phyloP scores from a whole-genome alignment of 2,329 filamentous ascomycete genomes.

The Fusarium newnesense region DNA sequence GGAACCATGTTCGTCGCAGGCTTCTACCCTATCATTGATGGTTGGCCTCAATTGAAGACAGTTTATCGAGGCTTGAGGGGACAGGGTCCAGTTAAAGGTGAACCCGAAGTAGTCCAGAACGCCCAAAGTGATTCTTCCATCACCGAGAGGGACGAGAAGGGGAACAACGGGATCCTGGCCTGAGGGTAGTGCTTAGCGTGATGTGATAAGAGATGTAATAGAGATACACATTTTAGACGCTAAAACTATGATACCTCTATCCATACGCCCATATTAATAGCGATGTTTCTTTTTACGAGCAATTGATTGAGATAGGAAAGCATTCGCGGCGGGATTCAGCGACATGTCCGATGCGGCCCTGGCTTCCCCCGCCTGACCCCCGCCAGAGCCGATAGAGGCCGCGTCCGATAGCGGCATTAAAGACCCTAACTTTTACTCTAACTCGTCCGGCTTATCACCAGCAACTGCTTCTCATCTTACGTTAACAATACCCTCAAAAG shows the following conservation, averaged over 20 bases:
- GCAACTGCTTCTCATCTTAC: not conserved
- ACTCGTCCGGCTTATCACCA: not conserved
- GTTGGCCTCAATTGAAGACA: conserved; percentile 44
- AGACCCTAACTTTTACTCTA: not conserved
- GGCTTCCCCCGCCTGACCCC: not conserved
- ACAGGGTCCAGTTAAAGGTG: not conserved
- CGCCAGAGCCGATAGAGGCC: not conserved
- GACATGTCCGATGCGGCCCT: not conserved
- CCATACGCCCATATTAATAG: no score
- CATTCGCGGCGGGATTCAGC: not conserved
- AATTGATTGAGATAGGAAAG: not conserved
- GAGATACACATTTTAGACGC: no score
- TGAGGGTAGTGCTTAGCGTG: not conserved
- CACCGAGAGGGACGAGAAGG: not conserved
- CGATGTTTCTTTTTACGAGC: no score
- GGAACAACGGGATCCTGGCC: not conserved
- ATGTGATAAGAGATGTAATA: no score
- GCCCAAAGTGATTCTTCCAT: conserved; percentile 1
- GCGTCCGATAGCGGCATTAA: not conserved
- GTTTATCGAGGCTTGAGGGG: not conserved
- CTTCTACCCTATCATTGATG: conserved; percentile 62
- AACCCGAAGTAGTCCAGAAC: not conserved
- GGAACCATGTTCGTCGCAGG: conserved; percentile 59
- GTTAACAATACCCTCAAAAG: no score
- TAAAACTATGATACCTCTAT: no score